These are phyloP conservation scores for Lichina pygmaea DNA, from an alignment of 495 filamentous ascomycete genomes.

Conservation along the genomic window DNA sequence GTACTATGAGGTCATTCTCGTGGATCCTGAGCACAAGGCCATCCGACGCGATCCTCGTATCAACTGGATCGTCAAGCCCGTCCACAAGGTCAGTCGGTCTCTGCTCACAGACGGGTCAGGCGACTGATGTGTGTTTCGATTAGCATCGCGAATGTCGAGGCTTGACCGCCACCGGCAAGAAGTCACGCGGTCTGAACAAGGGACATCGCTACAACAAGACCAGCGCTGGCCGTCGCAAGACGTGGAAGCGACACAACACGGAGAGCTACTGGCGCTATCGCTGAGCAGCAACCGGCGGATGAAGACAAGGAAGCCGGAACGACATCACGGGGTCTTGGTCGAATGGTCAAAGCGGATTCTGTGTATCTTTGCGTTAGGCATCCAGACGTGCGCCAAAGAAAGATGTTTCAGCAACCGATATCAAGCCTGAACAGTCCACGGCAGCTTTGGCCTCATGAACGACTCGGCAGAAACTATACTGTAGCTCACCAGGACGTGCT, in stretches of 20 bases:
- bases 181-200: conserved; percentile 94
- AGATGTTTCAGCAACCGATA: too few species aligned
- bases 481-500: too few species aligned
- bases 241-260: conserved; percentile 50
- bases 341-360: too few species aligned
- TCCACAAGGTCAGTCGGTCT: conserved; percentile 51
- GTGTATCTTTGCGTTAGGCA: too few species aligned
- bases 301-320: too few species aligned
- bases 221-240: conserved; percentile 79
- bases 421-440: too few species aligned
- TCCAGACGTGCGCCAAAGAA: too few species aligned
- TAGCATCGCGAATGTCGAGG: conserved; percentile 87
- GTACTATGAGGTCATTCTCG: conserved; percentile 99
- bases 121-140: conserved; percentile 7
- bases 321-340: too few species aligned
- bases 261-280: background rate
- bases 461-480: too few species aligned
- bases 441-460: too few species aligned
- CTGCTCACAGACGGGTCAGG: background rate
- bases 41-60: conserved; percentile 96
- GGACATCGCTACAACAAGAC: conserved; percentile 98
- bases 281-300: background rate
- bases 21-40: conserved; percentile 99
- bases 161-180: conserved; percentile 95
- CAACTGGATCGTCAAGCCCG: conserved; percentile 99